Base-by-base conservation (phyloP, 1,284 basidiomycete genomes). In the Ustilago tritici region DNA sequence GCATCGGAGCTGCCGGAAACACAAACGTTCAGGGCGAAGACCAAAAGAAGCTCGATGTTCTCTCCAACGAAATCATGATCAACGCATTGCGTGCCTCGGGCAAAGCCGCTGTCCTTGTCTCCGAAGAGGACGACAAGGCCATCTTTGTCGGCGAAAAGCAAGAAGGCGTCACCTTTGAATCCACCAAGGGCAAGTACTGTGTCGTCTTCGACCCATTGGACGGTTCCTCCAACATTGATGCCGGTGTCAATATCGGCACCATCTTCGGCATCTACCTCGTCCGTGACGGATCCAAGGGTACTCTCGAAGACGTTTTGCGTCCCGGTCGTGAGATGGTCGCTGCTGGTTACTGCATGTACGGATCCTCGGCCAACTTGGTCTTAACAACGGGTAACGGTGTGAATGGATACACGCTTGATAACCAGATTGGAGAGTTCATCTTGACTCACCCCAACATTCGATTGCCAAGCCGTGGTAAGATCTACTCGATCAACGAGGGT, bases 401-500 rank as follows among this genome's bases (percentile, higher is more conserved):
- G 74, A 95, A 99, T 87, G 97, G 97, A 57, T 99, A 98, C 89
- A 99, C 97, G 15, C 92, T 99, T 60, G 97, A 99, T 87, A 93
- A 94, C 60, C 68, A 60, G 57, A 79, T 85, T 43, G 97, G 97
- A 82, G 97, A 99, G 89, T 99, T 99, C 88, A 98, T 99, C 87
- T 91, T 99, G 71, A 99, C 97, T 41, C 97, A 99, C 89, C 95
- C 95, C 31, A 92, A 98, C 86, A 99, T 99, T 88, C 90, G 91
- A 87, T 93, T 99, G 79, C 97, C 97, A 7, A 82, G 91, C 31
- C 92, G 97, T 65, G 97, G 97, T 80, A 99, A 99, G 89, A 99
- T 99, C 86, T 99, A 99, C 89, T 98, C 95, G 19, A 96, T 98
- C 90, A 99, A 99, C 88, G 97, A 99, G 88, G 96, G 96, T 77